phyloP scores from a whole-genome alignment of 2,329 filamentous ascomycete species.

The Sporothrix euskadiensis region DNA sequence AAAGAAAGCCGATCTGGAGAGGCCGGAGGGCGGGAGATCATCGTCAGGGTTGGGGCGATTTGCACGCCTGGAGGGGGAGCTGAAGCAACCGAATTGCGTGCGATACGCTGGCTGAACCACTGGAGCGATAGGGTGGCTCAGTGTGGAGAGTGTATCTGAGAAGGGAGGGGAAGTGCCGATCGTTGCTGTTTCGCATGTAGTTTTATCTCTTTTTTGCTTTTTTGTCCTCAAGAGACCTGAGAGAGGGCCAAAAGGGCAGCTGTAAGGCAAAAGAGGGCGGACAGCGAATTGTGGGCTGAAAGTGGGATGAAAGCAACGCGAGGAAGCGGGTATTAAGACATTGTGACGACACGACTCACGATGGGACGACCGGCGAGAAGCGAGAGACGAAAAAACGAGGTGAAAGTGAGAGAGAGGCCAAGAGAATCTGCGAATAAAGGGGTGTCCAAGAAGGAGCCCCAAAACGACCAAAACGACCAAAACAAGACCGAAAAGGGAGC shows the following conservation, averaged over 20 bases:
- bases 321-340: neutral
- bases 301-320: neutral
- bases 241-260: neutral
- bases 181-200: neutral
- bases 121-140: neutral
- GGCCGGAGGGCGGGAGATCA: constrained; percentile 25
- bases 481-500: neutral
- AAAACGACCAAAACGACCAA: neutral
- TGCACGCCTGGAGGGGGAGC: constrained; percentile 13
- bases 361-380: neutral
- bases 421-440: neutral
- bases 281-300: neutral
- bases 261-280: neutral
- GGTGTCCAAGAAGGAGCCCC: neutral
- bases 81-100: neutral
- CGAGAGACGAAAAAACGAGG: neutral
- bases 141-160: neutral
- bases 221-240: neutral
- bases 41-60: constrained; percentile 26
- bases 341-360: constrained; percentile 12
- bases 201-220: neutral
- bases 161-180: neutral
- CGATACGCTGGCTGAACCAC: neutral
- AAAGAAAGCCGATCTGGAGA: constrained; percentile 9
- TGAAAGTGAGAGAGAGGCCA: neutral